Conservation (phyloP, 345 rosid species). For the Euclidium syriacum region DNA sequence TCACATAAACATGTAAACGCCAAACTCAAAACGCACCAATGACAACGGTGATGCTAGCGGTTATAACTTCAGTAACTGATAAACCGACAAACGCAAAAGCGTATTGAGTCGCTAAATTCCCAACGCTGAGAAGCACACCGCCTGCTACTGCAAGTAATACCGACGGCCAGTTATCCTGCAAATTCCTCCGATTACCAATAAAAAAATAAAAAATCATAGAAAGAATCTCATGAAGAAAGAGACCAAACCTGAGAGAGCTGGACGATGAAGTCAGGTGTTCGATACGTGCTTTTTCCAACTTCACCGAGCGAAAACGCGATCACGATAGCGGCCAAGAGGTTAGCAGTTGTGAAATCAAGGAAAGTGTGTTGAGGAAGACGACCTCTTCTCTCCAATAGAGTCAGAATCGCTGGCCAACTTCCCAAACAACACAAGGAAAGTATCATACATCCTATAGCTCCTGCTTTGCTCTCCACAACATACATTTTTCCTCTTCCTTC, state of each 20-base stretch:
- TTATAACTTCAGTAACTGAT: slow-evolving; percentile 70
- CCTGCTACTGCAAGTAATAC: slow-evolving; percentile 75
- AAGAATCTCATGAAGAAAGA: not conserved
- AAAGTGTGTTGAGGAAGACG: slow-evolving; percentile 92
- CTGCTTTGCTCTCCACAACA: slow-evolving; percentile 79
- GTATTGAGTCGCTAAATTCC: slow-evolving; percentile 72
- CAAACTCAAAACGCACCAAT: slow-evolving; percentile 38
- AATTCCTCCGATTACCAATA: not conserved
- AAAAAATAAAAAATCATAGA: too few species aligned
- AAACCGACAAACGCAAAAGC: slow-evolving; percentile 83
- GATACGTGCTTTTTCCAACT: slow-evolving; percentile 39
- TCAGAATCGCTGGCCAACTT: slow-evolving; percentile 84
- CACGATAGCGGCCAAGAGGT: slow-evolving; percentile 64
- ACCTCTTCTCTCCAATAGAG: slow-evolving; percentile 74
- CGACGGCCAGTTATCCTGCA: slow-evolving; percentile 77
- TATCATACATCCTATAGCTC: slow-evolving; percentile 81
- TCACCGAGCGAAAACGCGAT: slow-evolving; percentile 84
- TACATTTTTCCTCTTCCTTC: slow-evolving; percentile 38
- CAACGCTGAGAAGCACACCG: slow-evolving; percentile 72
- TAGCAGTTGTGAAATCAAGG: slow-evolving; percentile 80
- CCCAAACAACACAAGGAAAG: slow-evolving; percentile 66
- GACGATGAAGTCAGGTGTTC: slow-evolving; percentile 51
- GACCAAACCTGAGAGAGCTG: slow-evolving; percentile 62
- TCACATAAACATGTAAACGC: not conserved
- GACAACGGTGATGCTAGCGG: slow-evolving; percentile 77